Conservation (phyloP, 768 basidiomycete genomes). For the Pisolithus albus region DNA sequence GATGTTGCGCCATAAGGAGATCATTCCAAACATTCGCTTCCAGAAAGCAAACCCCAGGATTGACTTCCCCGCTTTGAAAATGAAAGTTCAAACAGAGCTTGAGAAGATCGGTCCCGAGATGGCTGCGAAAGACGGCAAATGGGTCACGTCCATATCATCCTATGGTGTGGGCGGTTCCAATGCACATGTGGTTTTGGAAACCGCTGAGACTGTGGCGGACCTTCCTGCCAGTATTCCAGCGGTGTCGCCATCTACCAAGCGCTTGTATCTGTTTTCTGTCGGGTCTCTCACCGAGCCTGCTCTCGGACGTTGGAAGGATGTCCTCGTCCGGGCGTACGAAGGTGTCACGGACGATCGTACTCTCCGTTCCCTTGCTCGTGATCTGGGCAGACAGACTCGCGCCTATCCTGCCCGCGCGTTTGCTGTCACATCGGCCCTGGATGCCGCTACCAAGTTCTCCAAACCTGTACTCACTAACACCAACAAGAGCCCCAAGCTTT, state of each 20-base stretch:
- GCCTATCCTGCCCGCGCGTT: conserved; percentile 23
- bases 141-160: conserved; percentile 27
- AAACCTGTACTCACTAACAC: conserved; percentile 21
- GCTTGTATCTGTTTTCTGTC: conserved; percentile 20
- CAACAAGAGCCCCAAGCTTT: conserved; percentile 23
- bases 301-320: conserved; percentile 20
- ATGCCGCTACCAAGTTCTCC: conserved; percentile 22
- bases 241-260: not conserved
- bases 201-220: conserved; percentile 12
- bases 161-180: conserved; percentile 32
- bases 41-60: conserved; percentile 22
- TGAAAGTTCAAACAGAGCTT: conserved; percentile 22
- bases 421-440: conserved; percentile 18
- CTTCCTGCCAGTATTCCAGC: conserved; percentile 4
- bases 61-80: conserved; percentile 18
- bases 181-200: conserved; percentile 27
- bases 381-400: conserved; percentile 24
- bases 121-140: conserved; percentile 22
- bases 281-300: conserved; percentile 24
- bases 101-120: conserved; percentile 22
- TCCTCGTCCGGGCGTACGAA: conserved; percentile 10
- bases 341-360: conserved; percentile 15
- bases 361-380: conserved; percentile 23
- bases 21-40: conserved; percentile 24
- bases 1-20: conserved; percentile 26